Percentiles rank a stretch among this genome's conserved stretches.
Evolutionary conservation across 805 yeast species (phyloP).

Genomic region (Isabelozyma rhagii): DNA sequence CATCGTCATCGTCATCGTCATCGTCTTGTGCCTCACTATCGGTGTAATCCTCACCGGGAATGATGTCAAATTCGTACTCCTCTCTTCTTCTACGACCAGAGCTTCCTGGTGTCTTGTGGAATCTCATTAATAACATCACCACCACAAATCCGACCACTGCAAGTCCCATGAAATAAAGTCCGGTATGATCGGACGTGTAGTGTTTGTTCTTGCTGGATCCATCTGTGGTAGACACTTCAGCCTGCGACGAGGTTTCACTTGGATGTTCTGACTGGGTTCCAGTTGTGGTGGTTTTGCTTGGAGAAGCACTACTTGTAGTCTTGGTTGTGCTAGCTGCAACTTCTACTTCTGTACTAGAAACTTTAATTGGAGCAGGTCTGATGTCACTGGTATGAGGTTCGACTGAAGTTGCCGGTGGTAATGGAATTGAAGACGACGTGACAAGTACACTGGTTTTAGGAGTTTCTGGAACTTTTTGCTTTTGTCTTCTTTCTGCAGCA

Average conservation of each 20-base stretch:
- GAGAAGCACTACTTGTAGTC: conserved; percentile 1
- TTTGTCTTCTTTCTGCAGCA: conserved; percentile 32
- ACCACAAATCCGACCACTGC: conserved; percentile 56
- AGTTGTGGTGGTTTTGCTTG: background rate
- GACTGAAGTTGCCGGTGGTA: conserved; percentile 2
- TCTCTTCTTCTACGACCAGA: conserved; percentile 61
- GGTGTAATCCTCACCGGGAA: conserved; percentile 59
- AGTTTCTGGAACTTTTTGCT: conserved; percentile 7
- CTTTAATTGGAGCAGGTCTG: conserved; percentile 2
- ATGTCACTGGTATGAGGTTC: conserved; percentile 8
- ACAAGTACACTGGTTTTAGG: conserved; percentile 1
- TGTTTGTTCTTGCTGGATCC: conserved; percentile 39
- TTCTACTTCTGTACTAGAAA: background rate
- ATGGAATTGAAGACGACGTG: background rate
- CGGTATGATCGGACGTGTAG: conserved; percentile 43
- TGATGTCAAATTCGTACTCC: conserved; percentile 73
- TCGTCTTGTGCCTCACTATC: conserved; percentile 35
- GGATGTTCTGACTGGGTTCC: background rate
- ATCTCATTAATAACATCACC: conserved; percentile 45
- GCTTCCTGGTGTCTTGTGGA: conserved; percentile 39
- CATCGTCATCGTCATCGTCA: conserved; percentile 4
- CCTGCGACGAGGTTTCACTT: background rate
- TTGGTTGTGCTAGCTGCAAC: conserved; percentile 1
- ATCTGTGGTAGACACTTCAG: conserved; percentile 9
- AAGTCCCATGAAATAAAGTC: conserved; percentile 59